These are phyloP conservation scores for Glycine tomentella DNA, from an alignment of 306 rosid species.

Conservation along the genomic window DNA sequence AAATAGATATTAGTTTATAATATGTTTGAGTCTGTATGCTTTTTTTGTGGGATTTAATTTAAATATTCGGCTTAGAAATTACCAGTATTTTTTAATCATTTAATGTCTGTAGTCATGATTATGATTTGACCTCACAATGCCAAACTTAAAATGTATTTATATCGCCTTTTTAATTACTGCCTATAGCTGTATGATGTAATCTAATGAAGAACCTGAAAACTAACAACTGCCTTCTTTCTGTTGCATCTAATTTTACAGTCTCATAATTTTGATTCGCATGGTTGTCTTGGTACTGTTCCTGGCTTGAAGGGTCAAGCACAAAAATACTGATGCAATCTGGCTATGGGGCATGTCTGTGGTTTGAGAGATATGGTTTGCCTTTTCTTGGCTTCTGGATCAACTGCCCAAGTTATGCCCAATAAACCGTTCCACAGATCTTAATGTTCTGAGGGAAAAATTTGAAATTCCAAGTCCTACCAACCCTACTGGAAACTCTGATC, in stretches of 20 bases:
- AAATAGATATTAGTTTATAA: conserved; percentile 1
- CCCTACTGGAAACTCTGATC: conserved; percentile 95
- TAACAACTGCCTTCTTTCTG: conserved; percentile 31
- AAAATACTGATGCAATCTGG: conserved; percentile 86
- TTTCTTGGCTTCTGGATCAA: conserved; percentile 98
- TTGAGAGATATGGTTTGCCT: conserved; percentile 98
- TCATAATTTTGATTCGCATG: conserved; percentile 74
- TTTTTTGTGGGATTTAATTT: neutral
- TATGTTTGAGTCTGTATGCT: neutral
- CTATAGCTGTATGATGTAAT: neutral
- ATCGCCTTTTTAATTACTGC: neutral
- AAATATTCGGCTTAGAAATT: neutral
- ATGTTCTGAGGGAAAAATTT: conserved; percentile 87
- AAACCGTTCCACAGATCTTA: conserved; percentile 88
- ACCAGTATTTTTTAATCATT: conserved; percentile 28
- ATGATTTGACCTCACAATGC: neutral
- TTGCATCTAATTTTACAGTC: conserved; percentile 64
- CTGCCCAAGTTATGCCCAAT: conserved; percentile 89
- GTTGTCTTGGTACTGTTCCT: conserved; percentile 75
- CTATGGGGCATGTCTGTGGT: conserved; percentile 98
- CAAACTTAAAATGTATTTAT: neutral
- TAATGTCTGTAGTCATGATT: conserved; percentile 1
- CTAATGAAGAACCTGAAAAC: neutral
- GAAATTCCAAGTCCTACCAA: conserved; percentile 73
- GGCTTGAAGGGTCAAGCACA: conserved; percentile 76